Evolutionary conservation across 2,329 filamentous ascomycete genomes (phyloP), one percentile per base, ranked within the genome.

Genomic region (Apiospora aurea): DNA sequence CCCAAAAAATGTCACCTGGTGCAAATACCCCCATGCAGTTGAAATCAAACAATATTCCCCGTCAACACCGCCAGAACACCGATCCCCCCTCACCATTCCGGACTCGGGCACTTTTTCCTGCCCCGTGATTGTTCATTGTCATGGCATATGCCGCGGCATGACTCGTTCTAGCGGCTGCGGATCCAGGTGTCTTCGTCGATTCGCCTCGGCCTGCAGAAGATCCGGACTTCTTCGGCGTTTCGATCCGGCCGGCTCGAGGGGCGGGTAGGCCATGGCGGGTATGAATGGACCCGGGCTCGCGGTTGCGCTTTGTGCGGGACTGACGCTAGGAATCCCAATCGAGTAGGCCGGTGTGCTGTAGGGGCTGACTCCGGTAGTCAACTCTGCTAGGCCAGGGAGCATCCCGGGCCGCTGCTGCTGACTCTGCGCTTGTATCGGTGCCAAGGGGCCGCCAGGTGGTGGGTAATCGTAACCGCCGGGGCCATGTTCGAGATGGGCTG

Each of bases 291-390:
- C 83, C 0, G 86, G 85, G 70, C 85, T 88, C 16, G 82, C 80
- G 1, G 81, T 82, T 14, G 81, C 73, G 78, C 83, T 82, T 72
- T 83, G 77, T 41, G 81, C 77, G 38, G 81, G 79, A 73, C 83
- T 82, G 66, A 79, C 79, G 51, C 78, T 83, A 3, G 83, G 81
- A 10, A 81, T 79, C 43, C 82, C 82, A 69, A 84, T 79, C 10
- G 86, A 85, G 77, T 88, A 89, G 0, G 87, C 86, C 51, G 87
- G 87, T n/a, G 87, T 87, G 74, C 83, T 87, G 78, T 91, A 91
- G 0, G 89, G 88, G 74, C 87, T 90, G 44, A 91, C 83, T 16
- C 90, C 90, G 0, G 89, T 91, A 1, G 90, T 92, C 76, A 92
- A 84, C 78, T 92, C 90, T 47, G 88, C 87, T 21, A 92, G 84